These are phyloP conservation scores for Globisporangium rhizosaccharum DNA, from an alignment of 352 stramenopile genomes.

Conservation along the genomic window DNA sequence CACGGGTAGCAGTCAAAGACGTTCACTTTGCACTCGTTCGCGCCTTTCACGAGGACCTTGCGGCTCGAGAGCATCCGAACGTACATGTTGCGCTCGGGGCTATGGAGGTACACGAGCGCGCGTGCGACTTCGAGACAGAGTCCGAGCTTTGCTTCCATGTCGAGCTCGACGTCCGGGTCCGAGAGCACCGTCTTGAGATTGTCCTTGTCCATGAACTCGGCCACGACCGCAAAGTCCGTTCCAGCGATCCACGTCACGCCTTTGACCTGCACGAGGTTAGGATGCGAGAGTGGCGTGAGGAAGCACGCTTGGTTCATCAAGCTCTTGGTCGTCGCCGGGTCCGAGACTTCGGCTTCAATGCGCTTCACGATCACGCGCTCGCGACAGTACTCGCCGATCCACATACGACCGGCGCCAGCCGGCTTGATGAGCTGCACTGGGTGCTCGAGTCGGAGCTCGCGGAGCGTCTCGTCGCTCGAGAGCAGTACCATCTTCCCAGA, in stretches of 20 bases:
- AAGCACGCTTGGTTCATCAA: conserved; percentile 49
- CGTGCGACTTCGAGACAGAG: conserved; percentile 67
- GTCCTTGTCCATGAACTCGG: conserved; percentile 73
- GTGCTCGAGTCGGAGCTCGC: conserved; percentile 43
- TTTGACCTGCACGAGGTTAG: conserved; percentile 59
- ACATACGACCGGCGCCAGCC: conserved; percentile 41
- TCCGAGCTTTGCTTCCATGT: conserved; percentile 44
- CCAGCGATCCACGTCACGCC: conserved; percentile 67
- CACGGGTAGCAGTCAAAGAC: conserved; percentile 49
- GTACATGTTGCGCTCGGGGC: conserved; percentile 35
- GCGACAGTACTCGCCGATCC: conserved; percentile 48
- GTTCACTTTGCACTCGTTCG: conserved; percentile 47
- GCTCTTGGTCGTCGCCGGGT: conserved; percentile 52
- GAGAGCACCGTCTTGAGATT: conserved; percentile 54
- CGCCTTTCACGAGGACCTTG: conserved; percentile 52
- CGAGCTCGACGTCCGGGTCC: conserved; percentile 48
- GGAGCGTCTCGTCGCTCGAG: conserved; percentile 61
- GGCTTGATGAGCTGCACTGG: conserved; percentile 50
- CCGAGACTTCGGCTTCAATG: conserved; percentile 56
- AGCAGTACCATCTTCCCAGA: conserved; percentile 52
- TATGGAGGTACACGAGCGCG: conserved; percentile 61
- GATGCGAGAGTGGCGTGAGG: conserved; percentile 47
- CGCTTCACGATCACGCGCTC: conserved; percentile 69
- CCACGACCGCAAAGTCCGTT: conserved; percentile 71
- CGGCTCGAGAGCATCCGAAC: conserved; percentile 43